phyloP scores from a whole-genome alignment of 495 filamentous ascomycete genomes.

The Schizothecium vesticola region DNA sequence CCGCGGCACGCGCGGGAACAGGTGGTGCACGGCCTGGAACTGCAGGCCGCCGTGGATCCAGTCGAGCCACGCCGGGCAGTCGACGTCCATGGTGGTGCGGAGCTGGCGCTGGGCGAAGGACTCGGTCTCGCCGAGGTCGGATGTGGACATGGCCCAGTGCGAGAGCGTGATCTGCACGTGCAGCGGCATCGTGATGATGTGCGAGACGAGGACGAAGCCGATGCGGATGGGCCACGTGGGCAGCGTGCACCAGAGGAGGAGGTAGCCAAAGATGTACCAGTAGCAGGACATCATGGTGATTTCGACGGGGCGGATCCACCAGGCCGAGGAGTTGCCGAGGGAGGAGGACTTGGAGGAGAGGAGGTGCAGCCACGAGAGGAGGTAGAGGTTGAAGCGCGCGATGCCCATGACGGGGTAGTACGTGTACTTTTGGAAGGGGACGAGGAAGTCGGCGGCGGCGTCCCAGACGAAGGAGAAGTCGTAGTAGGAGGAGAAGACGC shows the following conservation, averaged over 20 bases:
- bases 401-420: conserved; percentile 50
- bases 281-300: conserved; percentile 39
- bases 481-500: conserved; percentile 40
- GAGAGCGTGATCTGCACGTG: conserved; percentile 51
- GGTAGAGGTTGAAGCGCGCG: conserved; percentile 47
- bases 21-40: conserved; percentile 47
- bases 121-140: conserved; percentile 42
- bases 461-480: conserved; percentile 45
- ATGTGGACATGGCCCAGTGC: conserved; percentile 47
- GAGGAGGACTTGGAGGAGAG: conserved; percentile 28
- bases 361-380: conserved; percentile 43
- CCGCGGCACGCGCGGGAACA: conserved; percentile 42
- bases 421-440: conserved; percentile 42
- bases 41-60: conserved; percentile 46
- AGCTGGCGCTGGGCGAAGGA: conserved; percentile 47
- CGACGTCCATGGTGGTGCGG: conserved; percentile 47
- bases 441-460: conserved; percentile 32
- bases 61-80: conserved; percentile 45
- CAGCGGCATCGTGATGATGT: conserved; percentile 44
- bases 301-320: conserved; percentile 45
- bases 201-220: conserved; percentile 42
- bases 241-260: conserved; percentile 37
- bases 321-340: conserved; percentile 33
- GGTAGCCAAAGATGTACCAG: conserved; percentile 44
- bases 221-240: conserved; percentile 40